These are phyloP conservation scores for Globisporangium splendens DNA, from an alignment of 352 stramenopile genomes.

Conservation along the genomic window DNA sequence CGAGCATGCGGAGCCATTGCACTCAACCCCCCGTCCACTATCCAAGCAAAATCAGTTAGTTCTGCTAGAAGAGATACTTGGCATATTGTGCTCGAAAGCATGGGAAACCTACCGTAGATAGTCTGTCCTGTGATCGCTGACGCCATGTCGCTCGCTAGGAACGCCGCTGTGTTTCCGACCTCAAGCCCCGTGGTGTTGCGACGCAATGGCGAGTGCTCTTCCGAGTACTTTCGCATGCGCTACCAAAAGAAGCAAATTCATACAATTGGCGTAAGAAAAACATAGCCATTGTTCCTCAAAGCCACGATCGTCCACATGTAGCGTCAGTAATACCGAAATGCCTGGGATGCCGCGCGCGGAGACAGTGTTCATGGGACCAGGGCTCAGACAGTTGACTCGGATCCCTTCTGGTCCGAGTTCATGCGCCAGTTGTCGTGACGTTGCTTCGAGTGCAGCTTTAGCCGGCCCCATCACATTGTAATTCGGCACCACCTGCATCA, in stretches of 20 bases:
- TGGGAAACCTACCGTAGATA: constrained; percentile 61
- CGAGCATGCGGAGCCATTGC: constrained; percentile 42
- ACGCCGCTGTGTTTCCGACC: constrained; percentile 75
- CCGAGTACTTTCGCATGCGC: constrained; percentile 80
- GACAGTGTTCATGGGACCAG: constrained; percentile 89
- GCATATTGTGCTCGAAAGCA: background rate
- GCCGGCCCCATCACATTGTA: constrained; percentile 93
- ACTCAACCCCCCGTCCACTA: constrained; percentile 77
- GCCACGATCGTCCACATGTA: too few species aligned
- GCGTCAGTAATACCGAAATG: constrained; percentile 51
- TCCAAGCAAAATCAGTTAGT: constrained; percentile 9
- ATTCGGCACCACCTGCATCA: constrained; percentile 67
- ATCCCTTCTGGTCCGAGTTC: constrained; percentile 77
- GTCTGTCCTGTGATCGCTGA: constrained; percentile 87
- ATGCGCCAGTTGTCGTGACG: constrained; percentile 74
- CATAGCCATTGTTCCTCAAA: too few species aligned
- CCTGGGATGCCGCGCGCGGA: constrained; percentile 87
- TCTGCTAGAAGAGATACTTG: too few species aligned
- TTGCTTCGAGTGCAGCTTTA: constrained; percentile 88
- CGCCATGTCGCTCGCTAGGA: constrained; percentile 73
- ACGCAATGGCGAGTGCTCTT: constrained; percentile 59
- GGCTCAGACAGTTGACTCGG: constrained; percentile 89
- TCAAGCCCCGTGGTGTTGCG: constrained; percentile 69
- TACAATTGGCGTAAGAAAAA: too few species aligned
- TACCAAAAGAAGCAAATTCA: constrained; percentile 17